A percentile compares a stretch with the other conserved stretches of the same genome.
These are phyloP conservation scores for Podospora anserina DNA, from an alignment of 495 filamentous ascomycete species.

Conservation along the genomic window DNA sequence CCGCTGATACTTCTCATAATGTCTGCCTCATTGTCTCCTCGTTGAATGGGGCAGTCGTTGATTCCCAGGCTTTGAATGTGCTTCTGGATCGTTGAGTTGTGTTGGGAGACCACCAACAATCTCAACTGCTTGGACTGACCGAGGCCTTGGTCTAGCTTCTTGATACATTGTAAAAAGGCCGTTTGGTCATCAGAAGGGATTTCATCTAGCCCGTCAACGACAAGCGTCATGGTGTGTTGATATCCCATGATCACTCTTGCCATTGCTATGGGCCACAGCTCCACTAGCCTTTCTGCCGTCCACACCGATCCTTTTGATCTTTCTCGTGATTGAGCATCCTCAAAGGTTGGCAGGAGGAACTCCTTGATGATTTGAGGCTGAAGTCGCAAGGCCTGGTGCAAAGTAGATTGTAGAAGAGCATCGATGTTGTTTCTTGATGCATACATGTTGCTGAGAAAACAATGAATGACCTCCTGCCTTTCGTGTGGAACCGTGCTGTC, in stretches of 20 bases:
- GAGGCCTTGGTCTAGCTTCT: not conserved
- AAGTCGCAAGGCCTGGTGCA: conserved; percentile 1
- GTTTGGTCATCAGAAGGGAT: not conserved
- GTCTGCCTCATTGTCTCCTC: not conserved
- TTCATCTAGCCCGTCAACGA: not conserved
- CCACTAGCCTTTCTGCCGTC: not conserved
- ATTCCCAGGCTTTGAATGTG: not conserved
- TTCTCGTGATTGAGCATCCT: not conserved
- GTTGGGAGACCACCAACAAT: not conserved
- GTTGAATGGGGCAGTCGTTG: not conserved
- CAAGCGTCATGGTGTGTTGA: not conserved
- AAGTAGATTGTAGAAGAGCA: conserved; percentile 9
- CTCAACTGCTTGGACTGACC: not conserved
- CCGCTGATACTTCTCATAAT: not conserved
- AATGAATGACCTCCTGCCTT: conserved; percentile 13
- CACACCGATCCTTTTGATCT: not conserved
- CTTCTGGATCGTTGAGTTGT: not conserved
- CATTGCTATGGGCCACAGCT: not conserved
- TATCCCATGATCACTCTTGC: not conserved
- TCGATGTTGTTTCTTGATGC: conserved; percentile 11
- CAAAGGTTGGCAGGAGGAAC: not conserved
- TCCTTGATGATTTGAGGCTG: not conserved
- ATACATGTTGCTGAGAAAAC: conserved; percentile 14
- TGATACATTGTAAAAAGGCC: not conserved
- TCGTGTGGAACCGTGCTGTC: not conserved